Base-by-base conservation (phyloP, 1,284 basidiomycete genomes). In the Phaffia rhodozyma region DNA sequence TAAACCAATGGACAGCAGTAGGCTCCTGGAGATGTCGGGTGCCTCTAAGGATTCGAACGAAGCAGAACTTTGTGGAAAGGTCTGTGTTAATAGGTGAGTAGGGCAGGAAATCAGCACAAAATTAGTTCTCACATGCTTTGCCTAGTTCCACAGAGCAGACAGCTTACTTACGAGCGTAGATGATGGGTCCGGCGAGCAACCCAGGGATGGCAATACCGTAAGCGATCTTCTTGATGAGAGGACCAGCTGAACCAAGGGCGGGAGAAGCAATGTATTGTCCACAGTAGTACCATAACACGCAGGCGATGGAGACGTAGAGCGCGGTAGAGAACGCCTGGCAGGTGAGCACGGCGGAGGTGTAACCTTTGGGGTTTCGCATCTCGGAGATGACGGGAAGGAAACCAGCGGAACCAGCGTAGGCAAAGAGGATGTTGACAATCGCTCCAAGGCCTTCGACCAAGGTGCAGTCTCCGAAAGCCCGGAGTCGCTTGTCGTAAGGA, bases 11-110 rank as follows among this genome's bases (percentile, higher is more conserved):
- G 5, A 79, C 74, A 23, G 78, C 30, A 0, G 83, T 83, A 68
- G 84, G 81, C 20, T 75, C 76, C 66, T 83, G 79, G 58, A 86
- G 71, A 70, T 86, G 84, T 20, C 74, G 73, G 7, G 81, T 79
- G 65, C 79, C 77, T n/a, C 83, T 79, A 70, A 86, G 81, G 61
- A 81, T 68, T 13, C 83, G 79, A 62, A 86, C 77, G 69, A 86
- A 84, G 56, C 84, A 69, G 54, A 83, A 79, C 70, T 85, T 85
- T 30, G 82, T 81, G 5, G 81, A 69, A 30, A 43, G 38, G 16
- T 43, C 72, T 30, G 66, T 68, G 58, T 58, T 62, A 58, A 66
- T 38, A n/a, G 9, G 29, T 56, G n/a, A 43, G 16, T 23, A 56
- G 32, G 9, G 32, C 9, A 34, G 5, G 13, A 43, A 43, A 43